A percentile compares a stretch with the other conserved stretches of the same genome.
These are phyloP conservation scores for Phaeolepiota aurea DNA, from an alignment of 768 basidiomycete species.

Conservation along the genomic window DNA sequence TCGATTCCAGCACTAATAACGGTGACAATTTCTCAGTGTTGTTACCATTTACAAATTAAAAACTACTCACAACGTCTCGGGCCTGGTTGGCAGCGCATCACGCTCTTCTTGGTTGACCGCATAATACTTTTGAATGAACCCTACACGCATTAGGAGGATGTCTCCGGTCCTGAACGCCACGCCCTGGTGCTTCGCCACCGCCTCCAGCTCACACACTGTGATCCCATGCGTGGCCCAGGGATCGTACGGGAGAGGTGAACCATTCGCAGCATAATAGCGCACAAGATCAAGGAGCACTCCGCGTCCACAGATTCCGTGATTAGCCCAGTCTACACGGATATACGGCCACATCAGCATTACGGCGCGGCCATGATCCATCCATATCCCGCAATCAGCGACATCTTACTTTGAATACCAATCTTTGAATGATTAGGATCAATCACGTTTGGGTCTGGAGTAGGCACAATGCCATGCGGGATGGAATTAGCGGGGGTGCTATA, in stretches of 20 bases:
- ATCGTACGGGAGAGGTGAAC: conserved; percentile 43
- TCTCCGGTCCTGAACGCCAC: conserved; percentile 52
- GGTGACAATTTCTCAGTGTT: conserved; percentile 1
- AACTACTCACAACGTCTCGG: conserved; percentile 43
- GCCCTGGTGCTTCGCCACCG: conserved; percentile 49
- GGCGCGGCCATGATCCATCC: conserved; percentile 1
- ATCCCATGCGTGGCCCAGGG: conserved; percentile 53
- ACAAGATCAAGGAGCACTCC: conserved; percentile 63
- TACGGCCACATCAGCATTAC: not conserved
- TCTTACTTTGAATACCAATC: conserved; percentile 63
- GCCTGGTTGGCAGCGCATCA: conserved; percentile 29
- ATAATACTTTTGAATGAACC: conserved; percentile 54
- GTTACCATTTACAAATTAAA: not conserved
- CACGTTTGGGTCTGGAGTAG: conserved; percentile 38
- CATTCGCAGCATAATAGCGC: conserved; percentile 34
- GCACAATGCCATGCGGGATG: conserved; percentile 35
- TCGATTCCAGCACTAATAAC: conserved; percentile 53
- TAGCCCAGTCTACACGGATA: conserved; percentile 53
- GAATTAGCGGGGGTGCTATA: conserved; percentile 32
- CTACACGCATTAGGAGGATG: conserved; percentile 51
- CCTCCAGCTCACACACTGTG: conserved; percentile 45
- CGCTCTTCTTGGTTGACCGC: conserved; percentile 31
- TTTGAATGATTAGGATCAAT: conserved; percentile 38
- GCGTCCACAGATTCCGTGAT: conserved; percentile 61
- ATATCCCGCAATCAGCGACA: too few relatives aligned